Evolutionary conservation across 2,329 filamentous ascomycete species (phyloP), one percentile per base, ranked within the genome.

Genomic region (Alternaria sp.): DNA sequence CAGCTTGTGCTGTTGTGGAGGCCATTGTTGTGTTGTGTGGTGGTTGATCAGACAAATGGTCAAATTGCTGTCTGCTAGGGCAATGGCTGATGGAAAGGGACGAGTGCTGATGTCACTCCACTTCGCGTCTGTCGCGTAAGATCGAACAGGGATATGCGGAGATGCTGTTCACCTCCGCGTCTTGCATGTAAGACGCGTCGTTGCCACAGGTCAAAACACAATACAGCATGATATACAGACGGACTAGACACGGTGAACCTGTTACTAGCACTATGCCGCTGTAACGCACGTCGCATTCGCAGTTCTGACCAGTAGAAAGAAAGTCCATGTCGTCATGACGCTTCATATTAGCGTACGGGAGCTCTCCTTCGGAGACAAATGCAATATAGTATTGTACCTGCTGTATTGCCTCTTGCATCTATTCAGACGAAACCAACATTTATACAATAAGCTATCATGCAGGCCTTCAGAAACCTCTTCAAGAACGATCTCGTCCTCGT

Each of bases 1-100:
- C 85, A 68, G 86, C 84, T 57, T 85, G 72, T 80, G 88, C 87
- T 52, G 59, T 56, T 11, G 86, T 85, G 67, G 86, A 84, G 54
- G 86, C 74, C 81, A 88, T 87, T 80, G 77, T 61, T 56, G 54
- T 32, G 55, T 63, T 61, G 65, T 64, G 57, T 57, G 56, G 26
- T 57, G 40, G 19, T 50, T 52, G 28, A 10, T 40, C 5, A 15
- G 19, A 11, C 13, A 13, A n/a, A 32, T 15, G 28, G 36, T 52
- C 36, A 12, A 6, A 12, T 2, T 21, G n/a, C 17, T 40, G 32
- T 61, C 21, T 30, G 13, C 6, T 23, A 23, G 23, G 13, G 21
- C 25, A 43, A 23, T 10, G 40, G 36, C 36, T 59, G 61, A 26
- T 60, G 36, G 47, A 44, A 62, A 66, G 64, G 55, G 64, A 56